Conservation (phyloP, 2,329 filamentous ascomycete species). For the Calonectria ilicicola region DNA sequence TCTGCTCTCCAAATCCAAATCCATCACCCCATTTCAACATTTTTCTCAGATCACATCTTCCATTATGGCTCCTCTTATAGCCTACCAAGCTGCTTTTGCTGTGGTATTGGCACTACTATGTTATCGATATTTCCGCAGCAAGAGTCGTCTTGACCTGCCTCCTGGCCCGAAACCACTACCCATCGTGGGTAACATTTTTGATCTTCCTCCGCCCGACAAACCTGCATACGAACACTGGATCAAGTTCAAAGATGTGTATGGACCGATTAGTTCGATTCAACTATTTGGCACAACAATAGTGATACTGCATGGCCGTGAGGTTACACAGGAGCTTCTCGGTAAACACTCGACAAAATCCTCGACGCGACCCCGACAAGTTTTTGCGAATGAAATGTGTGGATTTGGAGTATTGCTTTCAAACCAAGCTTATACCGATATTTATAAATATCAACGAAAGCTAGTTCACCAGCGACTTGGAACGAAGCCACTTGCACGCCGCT, state of each 20-base stretch:
- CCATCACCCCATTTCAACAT: too few species aligned
- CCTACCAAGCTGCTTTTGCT: not conserved
- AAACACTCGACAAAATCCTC: slow-evolving; percentile 50
- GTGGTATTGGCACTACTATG: not conserved
- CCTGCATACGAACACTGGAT: slow-evolving; percentile 56
- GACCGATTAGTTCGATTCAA: slow-evolving; percentile 53
- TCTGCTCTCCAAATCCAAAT: not conserved
- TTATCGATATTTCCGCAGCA: not conserved
- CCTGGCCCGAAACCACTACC: slow-evolving; percentile 63
- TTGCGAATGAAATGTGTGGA: slow-evolving; percentile 40
- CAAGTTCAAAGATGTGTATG: slow-evolving; percentile 53
- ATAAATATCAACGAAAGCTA: slow-evolving; percentile 42
- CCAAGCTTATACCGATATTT: slow-evolving; percentile 31
- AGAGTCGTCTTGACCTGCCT: slow-evolving; percentile 42
- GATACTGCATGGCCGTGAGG: slow-evolving; percentile 51
- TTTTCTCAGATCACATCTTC: too few species aligned
- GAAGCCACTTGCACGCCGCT: slow-evolving; percentile 27
- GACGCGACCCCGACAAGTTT: slow-evolving; percentile 40
- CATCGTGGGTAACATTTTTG: slow-evolving; percentile 61
- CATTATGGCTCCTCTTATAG: not conserved
- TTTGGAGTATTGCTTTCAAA: slow-evolving; percentile 29
- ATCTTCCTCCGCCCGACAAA: slow-evolving; percentile 55
- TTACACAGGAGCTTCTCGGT: slow-evolving; percentile 52
- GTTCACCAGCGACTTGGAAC: slow-evolving; percentile 47
- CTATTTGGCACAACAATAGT: slow-evolving; percentile 55